Conservation (phyloP, 169 alveolate genomes). For the Eimeria sp. region DNA sequence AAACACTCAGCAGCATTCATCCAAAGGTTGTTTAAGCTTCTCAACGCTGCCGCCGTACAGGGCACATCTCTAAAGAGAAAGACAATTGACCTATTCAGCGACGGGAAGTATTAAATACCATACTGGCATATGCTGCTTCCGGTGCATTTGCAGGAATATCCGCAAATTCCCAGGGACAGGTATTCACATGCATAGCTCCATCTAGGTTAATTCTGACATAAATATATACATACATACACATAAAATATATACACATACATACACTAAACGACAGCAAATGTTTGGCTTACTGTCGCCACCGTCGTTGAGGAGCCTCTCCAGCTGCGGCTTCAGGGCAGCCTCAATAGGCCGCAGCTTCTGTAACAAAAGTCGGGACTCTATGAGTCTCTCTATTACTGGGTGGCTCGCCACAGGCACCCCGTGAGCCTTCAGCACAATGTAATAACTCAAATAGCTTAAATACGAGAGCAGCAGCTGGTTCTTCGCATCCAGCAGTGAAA, state of each 20-base stretch:
- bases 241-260: neutral
- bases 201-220: neutral
- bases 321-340: conserved; percentile 85
- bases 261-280: neutral
- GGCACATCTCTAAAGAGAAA: neutral
- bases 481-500: conserved; percentile 87
- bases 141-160: neutral
- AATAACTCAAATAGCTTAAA: conserved; percentile 87
- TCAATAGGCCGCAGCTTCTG: conserved; percentile 90
- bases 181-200: neutral
- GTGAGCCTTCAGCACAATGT: conserved; percentile 87
- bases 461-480: conserved; percentile 88
- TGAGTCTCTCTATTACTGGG: conserved; percentile 88
- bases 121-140: neutral
- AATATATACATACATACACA: neutral
- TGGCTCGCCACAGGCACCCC: conserved; percentile 87
- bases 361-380: conserved; percentile 87
- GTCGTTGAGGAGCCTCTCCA: conserved; percentile 83
- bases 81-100: neutral
- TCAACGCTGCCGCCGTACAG: neutral
- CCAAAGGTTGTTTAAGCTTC: neutral
- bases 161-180: neutral
- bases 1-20: neutral
- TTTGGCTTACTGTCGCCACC: neutral
- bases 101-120: neutral